phyloP scores from a whole-genome alignment of 768 basidiomycete species.

The Mycena rebaudengoi region DNA sequence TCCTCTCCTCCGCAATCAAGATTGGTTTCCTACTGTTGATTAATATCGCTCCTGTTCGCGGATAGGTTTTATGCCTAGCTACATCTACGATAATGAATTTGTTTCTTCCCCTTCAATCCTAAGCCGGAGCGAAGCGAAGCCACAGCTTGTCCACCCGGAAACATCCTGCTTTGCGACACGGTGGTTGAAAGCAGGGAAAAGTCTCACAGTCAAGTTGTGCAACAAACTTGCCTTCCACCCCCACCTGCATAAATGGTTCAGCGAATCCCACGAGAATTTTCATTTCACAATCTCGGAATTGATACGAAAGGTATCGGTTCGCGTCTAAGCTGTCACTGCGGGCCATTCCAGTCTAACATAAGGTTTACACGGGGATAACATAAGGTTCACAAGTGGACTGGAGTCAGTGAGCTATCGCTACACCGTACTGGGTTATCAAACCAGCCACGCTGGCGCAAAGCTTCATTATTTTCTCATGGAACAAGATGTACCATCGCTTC shows the following conservation, averaged over 20 bases:
- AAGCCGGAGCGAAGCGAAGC: no score
- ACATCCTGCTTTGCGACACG: not conserved
- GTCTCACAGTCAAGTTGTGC: not conserved
- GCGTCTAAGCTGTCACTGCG: constrained; percentile 9
- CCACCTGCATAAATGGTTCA: not conserved
- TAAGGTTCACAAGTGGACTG: not conserved
- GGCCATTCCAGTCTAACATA: constrained; percentile 1
- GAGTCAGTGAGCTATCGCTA: constrained; percentile 18
- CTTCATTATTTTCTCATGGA: not conserved
- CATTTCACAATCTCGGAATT: constrained; percentile 9
- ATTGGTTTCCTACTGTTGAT: no score
- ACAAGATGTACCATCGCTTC: not conserved
- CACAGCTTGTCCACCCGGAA: not conserved
- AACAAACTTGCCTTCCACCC: not conserved
- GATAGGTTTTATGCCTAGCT: no score
- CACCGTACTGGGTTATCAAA: constrained; percentile 18
- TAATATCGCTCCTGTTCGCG: no score
- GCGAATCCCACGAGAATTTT: not conserved
- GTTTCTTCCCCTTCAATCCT: no score
- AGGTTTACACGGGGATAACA: constrained; percentile 17
- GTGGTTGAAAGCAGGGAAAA: not conserved
- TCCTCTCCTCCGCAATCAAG: no score
- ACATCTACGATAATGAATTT: no score
- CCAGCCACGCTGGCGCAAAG: not conserved
- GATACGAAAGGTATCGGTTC: not conserved